phyloP scores from a whole-genome alignment of 73 alveolate species.

The Tetrahymena thermophila region DNA sequence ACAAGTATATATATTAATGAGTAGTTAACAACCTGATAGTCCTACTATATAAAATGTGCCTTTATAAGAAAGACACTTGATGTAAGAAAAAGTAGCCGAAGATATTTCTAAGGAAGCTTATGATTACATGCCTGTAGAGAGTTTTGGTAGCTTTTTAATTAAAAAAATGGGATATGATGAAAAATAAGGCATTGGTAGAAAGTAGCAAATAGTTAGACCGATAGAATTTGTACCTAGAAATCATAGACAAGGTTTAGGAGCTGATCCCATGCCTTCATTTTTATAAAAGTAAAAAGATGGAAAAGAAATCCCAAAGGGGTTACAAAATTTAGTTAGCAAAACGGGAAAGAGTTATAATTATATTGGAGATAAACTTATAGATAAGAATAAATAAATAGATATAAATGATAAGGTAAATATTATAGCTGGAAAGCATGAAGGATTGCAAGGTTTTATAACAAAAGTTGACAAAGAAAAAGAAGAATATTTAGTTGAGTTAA shows the following conservation, averaged over 20 bases:
- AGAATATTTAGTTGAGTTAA: not conserved
- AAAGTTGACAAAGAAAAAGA: not conserved
- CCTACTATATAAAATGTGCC: not conserved
- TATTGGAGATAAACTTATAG: not conserved
- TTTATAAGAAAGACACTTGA: not conserved
- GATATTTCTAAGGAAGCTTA: not conserved
- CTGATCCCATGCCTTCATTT: not conserved
- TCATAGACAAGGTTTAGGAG: constrained; percentile 22
- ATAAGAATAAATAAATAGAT: not conserved
- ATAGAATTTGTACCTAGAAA: not conserved
- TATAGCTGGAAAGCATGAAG: constrained; percentile 16
- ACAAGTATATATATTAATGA: too few species aligned
- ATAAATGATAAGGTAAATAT: not conserved
- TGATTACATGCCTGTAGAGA: constrained; percentile 43
- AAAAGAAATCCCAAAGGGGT: not conserved
- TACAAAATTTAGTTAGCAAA: not conserved
- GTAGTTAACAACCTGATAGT: not conserved
- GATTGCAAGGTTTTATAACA: not conserved
- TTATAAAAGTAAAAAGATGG: not conserved
- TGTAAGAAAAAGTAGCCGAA: not conserved
- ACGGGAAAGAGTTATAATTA: not conserved
- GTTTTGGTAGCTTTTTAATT: constrained; percentile 50
- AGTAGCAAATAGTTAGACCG: not conserved
- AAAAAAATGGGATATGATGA: constrained; percentile 51
- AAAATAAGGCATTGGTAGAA: constrained; percentile 48